Evolutionary conservation across 1,284 basidiomycete genomes (phyloP).

Genomic region (Peniophora sp.): DNA sequence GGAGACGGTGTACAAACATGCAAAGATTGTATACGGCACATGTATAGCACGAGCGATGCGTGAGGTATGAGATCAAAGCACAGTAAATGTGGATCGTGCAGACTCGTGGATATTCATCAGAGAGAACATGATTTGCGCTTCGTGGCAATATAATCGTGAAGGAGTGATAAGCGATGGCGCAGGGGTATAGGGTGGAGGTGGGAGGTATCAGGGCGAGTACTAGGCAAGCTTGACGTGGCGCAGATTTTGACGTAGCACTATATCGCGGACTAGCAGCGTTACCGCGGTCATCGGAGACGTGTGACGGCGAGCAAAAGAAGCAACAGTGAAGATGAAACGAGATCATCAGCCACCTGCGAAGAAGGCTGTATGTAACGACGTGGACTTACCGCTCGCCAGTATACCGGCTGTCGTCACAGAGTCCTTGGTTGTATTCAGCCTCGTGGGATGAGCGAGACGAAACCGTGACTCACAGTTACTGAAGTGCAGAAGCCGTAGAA

Average conservation of each 20-base stretch:
- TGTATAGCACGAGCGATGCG: background rate
- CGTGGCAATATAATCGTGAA: no score
- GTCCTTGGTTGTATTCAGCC: conserved; percentile 33
- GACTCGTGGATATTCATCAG: no score
- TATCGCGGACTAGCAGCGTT: conserved; percentile 45
- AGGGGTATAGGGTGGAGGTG: no score
- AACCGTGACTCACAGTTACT: conserved; percentile 46
- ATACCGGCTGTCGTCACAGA: conserved; percentile 69
- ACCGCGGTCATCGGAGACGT: no score
- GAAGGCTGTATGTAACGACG: conserved; percentile 6
- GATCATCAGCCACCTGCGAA: background rate
- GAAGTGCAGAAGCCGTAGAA: conserved; percentile 77
- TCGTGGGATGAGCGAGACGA: background rate
- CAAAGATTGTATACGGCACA: background rate
- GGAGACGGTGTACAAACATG: no score
- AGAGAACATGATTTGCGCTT: no score
- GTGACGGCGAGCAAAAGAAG: conserved; percentile 2
- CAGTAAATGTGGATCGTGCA: no score
- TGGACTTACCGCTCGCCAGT: conserved; percentile 59
- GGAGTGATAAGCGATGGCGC: no score
- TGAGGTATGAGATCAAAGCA: background rate
- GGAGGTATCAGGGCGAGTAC: no score
- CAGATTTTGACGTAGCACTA: conserved; percentile 62
- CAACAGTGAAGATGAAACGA: background rate
- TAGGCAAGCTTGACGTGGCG: conserved; percentile 21